Percentiles rank a stretch among this genome's conserved stretches.
Conservation (phyloP, 2,329 filamentous ascomycete genomes). For the Neonectria coccinea region DNA sequence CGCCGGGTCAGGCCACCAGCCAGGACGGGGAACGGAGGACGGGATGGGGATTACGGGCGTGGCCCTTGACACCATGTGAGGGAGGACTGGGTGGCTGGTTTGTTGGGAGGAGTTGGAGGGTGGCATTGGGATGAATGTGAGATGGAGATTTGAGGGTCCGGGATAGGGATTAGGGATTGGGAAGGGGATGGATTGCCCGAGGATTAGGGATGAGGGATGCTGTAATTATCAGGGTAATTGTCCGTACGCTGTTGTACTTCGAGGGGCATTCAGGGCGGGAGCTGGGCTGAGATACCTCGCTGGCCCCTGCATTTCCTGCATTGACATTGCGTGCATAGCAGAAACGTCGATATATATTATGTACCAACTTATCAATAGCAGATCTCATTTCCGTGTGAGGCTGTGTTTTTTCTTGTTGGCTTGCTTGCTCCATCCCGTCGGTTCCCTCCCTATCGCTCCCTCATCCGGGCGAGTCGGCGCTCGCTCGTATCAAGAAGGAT, state of each 20-base stretch:
- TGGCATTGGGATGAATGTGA: constrained; percentile 12
- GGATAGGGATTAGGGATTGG: neutral
- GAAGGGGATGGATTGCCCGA: too few relatives aligned
- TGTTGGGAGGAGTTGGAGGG: constrained; percentile 14
- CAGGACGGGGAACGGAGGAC: constrained; percentile 1
- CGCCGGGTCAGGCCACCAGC: constrained; percentile 21
- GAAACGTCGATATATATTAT: neutral
- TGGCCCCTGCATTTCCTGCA: constrained; percentile 12
- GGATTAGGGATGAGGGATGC: too few relatives aligned
- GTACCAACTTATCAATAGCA: constrained; percentile 2
- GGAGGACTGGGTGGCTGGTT: constrained; percentile 16
- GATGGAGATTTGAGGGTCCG: constrained; percentile 12
- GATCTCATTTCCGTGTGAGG: constrained; percentile 21
- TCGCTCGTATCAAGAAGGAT: constrained; percentile 40
- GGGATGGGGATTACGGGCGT: constrained; percentile 1
- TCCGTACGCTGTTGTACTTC: too few relatives aligned
- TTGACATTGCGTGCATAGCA: neutral
- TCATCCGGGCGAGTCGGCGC: constrained; percentile 27
- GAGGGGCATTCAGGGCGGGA: neutral
- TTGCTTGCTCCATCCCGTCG: neutral
- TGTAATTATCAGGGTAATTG: too few relatives aligned
- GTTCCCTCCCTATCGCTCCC: neutral
- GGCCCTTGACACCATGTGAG: constrained; percentile 10
- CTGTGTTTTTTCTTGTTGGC: constrained; percentile 8
- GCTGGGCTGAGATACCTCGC: neutral